Base-by-base conservation (phyloP, 1,284 basidiomycete species). In the Xerocomus nothofagi region DNA sequence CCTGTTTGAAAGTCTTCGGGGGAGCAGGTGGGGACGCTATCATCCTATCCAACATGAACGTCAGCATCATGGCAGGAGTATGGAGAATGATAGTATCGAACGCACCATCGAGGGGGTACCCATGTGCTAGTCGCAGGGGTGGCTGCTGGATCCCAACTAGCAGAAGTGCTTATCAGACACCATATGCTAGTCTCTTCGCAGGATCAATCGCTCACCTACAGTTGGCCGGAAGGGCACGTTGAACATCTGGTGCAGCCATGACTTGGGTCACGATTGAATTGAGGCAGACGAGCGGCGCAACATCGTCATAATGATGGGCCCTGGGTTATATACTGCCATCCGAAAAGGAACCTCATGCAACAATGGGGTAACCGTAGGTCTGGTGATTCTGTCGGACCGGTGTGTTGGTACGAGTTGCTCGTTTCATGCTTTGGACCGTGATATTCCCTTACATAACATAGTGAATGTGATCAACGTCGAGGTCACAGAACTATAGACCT, bases 101-200 rank as follows among this genome's bases (percentile, higher is more conserved):
- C 51, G 3, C 21, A 62, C 62, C 62, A 63, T 24, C 43, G 50
- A 27, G 65, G 61, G 11, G 61, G 64, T 4, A 59, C 43, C 61
- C 61, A 63, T 44, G 58, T 63, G 15, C 61, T 63, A 18, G 7
- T 46, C 23, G 49, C 43, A 39, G 64, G 61, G 26, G 59, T 47
- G 10, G 42, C 53, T 14, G 60, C 51, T 12, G 55, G 60, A 46
- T 63, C 64, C 62, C 62, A 63, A 17, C 64, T 63, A n/a, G 14
- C 5, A 39, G 10, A 29, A 17, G 6, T 6, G 11, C 21, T 11
- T 23, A 44, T 55, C 33, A 54, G 41, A 60, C 26, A 24, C 33
- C 6, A n/a, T 15, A 9, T 15, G 11, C 2, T 2, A 26, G 26
- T 7, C 0, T 33, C 12, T 6, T 14, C 14, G 7, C 23, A 39